phyloP scores from a whole-genome alignment of 441 rosid genomes.

The Corymbia calophylla region DNA sequence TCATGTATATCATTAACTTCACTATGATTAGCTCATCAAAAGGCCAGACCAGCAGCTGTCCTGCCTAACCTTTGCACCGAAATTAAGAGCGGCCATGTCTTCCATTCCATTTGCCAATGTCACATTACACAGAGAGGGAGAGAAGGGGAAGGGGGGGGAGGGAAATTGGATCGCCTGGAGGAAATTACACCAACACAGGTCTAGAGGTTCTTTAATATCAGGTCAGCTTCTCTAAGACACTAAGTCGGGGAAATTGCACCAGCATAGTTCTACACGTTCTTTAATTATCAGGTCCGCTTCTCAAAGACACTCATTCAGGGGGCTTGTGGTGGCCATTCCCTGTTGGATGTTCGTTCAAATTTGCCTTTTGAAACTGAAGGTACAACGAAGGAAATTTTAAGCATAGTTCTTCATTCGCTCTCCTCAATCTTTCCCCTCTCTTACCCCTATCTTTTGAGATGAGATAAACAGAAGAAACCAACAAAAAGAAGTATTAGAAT shows the following conservation, averaged over 20 bases:
- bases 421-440: too few relatives aligned
- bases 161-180: background rate
- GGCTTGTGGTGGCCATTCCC: background rate
- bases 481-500: too few relatives aligned
- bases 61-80: fast-evolving
- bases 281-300: background rate
- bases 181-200: background rate
- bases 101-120: background rate
- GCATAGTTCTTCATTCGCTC: too few relatives aligned
- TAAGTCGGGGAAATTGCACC: background rate
- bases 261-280: background rate
- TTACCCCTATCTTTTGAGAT: too few relatives aligned
- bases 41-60: background rate
- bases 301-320: background rate
- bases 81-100: background rate
- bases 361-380: background rate
- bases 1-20: too few relatives aligned
- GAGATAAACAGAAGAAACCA: too few relatives aligned
- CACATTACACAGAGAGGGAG: too few relatives aligned
- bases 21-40: too few relatives aligned
- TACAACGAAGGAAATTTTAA: too few relatives aligned
- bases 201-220: background rate
- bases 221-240: background rate
- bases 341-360: background rate
- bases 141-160: background rate